phyloP scores from a whole-genome alignment of 2,329 filamentous ascomycete genomes.

The Ophiobolus disseminans region DNA sequence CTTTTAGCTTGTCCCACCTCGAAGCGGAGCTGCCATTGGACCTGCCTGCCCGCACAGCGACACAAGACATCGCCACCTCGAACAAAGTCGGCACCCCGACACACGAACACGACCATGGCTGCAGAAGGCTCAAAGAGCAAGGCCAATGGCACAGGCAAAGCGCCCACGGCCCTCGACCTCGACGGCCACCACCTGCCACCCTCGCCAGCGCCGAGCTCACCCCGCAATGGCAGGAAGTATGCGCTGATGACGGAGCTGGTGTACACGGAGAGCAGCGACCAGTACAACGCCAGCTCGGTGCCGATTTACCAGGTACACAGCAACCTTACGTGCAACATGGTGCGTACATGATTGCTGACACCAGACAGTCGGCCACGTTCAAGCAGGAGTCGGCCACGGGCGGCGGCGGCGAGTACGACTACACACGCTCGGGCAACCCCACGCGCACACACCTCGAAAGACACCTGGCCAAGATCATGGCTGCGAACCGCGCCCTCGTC shows the following conservation, averaged over 20 bases:
- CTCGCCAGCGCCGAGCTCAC: slow-evolving; percentile 91
- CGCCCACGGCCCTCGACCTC: slow-evolving; percentile 47
- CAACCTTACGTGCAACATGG: neutral
- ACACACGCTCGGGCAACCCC: slow-evolving; percentile 96
- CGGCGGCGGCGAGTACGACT: slow-evolving; percentile 90
- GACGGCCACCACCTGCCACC: slow-evolving; percentile 51
- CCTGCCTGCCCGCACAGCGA: no score
- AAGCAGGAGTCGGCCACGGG: slow-evolving; percentile 85
- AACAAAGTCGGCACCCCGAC: slow-evolving; percentile 17
- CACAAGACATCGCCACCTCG: no score
- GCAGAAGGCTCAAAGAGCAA: slow-evolving; percentile 44
- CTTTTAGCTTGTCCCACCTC: slow-evolving; percentile 22
- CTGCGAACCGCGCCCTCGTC: slow-evolving; percentile 85
- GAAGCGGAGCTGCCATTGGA: slow-evolving; percentile 7
- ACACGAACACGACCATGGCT: slow-evolving; percentile 33
- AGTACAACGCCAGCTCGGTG: slow-evolving; percentile 95
- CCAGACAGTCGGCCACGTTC: slow-evolving; percentile 86
- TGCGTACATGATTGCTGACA: no score
- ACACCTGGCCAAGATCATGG: slow-evolving; percentile 99
- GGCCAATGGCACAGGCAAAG: slow-evolving; percentile 49
- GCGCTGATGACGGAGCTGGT: slow-evolving; percentile 95
- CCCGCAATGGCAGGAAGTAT: slow-evolving; percentile 84
- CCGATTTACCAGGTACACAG: slow-evolving; percentile 88
- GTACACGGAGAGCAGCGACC: slow-evolving; percentile 93
- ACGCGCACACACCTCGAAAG: slow-evolving; percentile 95